phyloP scores from a whole-genome alignment of 2,329 filamentous ascomycete species.

The Pseudonectria buxi region DNA sequence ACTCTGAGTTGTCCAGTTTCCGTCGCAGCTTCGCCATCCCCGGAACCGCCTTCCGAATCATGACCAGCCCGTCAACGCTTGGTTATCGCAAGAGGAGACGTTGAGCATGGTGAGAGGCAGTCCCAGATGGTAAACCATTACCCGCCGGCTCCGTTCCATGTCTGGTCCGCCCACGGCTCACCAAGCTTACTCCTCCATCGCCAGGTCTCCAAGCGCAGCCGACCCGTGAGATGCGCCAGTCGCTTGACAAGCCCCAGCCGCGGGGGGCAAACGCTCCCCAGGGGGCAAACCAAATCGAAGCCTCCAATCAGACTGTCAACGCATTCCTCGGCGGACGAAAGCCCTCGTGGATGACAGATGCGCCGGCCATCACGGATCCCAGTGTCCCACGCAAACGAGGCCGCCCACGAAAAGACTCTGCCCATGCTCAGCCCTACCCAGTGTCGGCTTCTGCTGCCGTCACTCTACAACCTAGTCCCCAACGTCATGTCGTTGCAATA shows the following conservation, averaged over 20 bases:
- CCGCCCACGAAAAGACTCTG: constrained; percentile 7
- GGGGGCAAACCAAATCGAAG: constrained; percentile 25
- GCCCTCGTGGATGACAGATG: constrained; percentile 23
- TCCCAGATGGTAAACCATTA: constrained; percentile 12
- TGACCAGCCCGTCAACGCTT: constrained; percentile 12
- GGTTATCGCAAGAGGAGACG: constrained; percentile 18
- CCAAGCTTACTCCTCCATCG: constrained; percentile 2
- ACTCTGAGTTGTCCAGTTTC: too few relatives aligned
- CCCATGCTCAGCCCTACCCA: neutral
- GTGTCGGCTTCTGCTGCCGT: neutral
- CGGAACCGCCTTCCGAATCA: constrained; percentile 11
- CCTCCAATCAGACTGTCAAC: constrained; percentile 36
- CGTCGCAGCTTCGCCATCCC: too few relatives aligned
- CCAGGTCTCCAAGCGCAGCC: constrained; percentile 6
- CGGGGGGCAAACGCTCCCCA: constrained; percentile 8
- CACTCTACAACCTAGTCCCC: too few relatives aligned
- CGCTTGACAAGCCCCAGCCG: constrained; percentile 10
- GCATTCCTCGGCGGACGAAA: constrained; percentile 31
- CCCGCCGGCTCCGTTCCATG: neutral
- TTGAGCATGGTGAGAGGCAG: constrained; percentile 14
- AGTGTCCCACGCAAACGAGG: constrained; percentile 16
- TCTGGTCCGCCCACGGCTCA: neutral
- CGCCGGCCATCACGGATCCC: constrained; percentile 2
- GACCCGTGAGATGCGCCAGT: constrained; percentile 20
- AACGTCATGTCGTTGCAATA: too few relatives aligned